Conservation (phyloP, 1,284 basidiomycete genomes). For the Apiotrichum montevideense region DNA sequence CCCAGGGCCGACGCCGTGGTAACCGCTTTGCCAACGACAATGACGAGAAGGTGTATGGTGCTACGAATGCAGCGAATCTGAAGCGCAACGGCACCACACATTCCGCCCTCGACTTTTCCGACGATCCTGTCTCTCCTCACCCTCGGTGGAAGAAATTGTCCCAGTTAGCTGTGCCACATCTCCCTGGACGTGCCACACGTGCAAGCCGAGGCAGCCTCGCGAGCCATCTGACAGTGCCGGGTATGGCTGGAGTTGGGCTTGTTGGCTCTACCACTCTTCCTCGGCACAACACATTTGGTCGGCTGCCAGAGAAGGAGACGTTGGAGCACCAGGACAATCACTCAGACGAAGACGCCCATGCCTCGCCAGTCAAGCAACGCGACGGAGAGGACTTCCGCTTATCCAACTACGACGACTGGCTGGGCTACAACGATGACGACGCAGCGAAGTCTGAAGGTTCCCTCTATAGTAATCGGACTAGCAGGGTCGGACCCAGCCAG, state of each 20-base stretch:
- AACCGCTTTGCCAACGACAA: neutral
- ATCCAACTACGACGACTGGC: conserved; percentile 13
- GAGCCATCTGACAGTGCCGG: neutral
- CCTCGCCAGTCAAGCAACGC: neutral
- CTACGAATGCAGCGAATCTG: neutral
- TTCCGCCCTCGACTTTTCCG: conserved; percentile 15
- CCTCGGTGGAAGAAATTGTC: neutral
- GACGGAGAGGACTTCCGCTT: conserved; percentile 2
- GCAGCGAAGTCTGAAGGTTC: too few relatives aligned
- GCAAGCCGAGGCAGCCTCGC: neutral
- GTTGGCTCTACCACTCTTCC: too few relatives aligned
- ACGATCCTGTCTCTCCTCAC: conserved; percentile 5
- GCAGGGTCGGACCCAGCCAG: neutral
- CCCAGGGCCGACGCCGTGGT: neutral
- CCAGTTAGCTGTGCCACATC: neutral
- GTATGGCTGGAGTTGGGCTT: neutral
- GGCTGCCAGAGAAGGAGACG: too few relatives aligned
- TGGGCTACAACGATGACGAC: neutral
- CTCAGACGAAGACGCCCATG: conserved; percentile 8
- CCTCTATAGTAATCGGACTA: neutral
- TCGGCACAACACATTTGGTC: neutral
- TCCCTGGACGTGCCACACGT: too few relatives aligned
- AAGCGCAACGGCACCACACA: conserved; percentile 13
- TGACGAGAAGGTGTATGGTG: conserved; percentile 1
- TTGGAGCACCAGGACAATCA: neutral